These are phyloP conservation scores for Mortierella sp. DNA, from an alignment of 371 early-diverging fungal species.

Conservation along the genomic window DNA sequence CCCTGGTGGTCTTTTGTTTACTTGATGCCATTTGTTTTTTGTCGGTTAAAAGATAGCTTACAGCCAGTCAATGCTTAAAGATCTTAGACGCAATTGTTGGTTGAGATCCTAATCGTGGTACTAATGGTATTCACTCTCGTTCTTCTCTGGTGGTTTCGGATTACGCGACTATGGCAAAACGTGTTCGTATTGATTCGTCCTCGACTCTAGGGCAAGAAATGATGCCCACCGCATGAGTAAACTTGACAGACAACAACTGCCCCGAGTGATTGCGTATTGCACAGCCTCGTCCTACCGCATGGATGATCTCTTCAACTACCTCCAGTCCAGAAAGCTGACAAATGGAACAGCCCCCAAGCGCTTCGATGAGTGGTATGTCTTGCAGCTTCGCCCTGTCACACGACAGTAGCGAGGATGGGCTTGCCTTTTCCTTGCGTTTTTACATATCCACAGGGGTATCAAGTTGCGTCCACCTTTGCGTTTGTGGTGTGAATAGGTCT, in stretches of 20 bases:
- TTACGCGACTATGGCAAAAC: neutral
- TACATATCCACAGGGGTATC: neutral
- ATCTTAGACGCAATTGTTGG: slow-evolving; percentile 5
- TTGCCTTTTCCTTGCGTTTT: slow-evolving; percentile 9
- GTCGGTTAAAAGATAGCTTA: neutral
- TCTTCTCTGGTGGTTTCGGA: neutral
- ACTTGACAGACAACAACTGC: slow-evolving; percentile 59
- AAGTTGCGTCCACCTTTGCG: neutral
- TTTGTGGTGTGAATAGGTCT: neutral
- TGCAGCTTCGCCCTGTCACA: neutral
- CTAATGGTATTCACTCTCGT: neutral
- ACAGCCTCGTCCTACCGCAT: slow-evolving; percentile 74
- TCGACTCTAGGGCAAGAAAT: slow-evolving; percentile 36
- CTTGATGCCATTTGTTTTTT: neutral
- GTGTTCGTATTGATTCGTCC: slow-evolving; percentile 8
- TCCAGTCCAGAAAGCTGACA: slow-evolving; percentile 53
- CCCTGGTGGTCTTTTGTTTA: neutral
- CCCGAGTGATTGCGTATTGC: slow-evolving; percentile 93
- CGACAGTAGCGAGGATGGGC: neutral
- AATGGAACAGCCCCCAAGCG: slow-evolving; percentile 57
- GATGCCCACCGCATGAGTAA: slow-evolving; percentile 60
- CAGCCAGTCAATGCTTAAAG: neutral
- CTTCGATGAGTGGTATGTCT: slow-evolving; percentile 63
- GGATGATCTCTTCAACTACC: slow-evolving; percentile 62
- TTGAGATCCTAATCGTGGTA: slow-evolving; percentile 23